phyloP scores from a whole-genome alignment of 306 rosid species.

The Castanea sativa region DNA sequence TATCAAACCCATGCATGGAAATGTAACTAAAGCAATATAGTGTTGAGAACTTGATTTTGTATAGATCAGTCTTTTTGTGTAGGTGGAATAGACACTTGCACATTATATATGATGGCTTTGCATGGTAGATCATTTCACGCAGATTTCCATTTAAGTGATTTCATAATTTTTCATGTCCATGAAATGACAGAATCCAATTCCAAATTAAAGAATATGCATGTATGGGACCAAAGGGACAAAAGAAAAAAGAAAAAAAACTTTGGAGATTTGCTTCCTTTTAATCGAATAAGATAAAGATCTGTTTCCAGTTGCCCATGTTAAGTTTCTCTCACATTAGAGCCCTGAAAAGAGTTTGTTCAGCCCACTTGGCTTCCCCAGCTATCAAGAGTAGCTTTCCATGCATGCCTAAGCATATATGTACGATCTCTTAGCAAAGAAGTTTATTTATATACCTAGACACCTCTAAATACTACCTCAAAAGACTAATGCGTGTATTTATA shows the following conservation, averaged over 20 bases:
- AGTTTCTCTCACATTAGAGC: neutral
- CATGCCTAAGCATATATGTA: neutral
- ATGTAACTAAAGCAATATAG: too few species aligned
- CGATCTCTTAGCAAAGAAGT: neutral
- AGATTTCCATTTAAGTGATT: constrained; percentile 19
- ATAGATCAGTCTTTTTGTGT: too few species aligned
- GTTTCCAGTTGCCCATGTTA: neutral
- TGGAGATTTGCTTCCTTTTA: too few species aligned
- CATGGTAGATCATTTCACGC: neutral
- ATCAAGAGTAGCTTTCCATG: neutral
- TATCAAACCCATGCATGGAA: too few species aligned
- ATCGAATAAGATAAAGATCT: too few species aligned
- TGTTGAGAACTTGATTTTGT: too few species aligned
- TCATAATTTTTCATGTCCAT: constrained; percentile 1
- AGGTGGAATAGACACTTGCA: too few species aligned
- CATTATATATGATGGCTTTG: neutral
- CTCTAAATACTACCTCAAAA: neutral
- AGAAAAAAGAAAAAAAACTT: too few species aligned
- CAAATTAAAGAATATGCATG: neutral
- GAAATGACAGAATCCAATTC: neutral
- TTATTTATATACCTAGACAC: neutral
- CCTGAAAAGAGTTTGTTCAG: too few species aligned
- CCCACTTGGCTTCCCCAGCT: neutral
- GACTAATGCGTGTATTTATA: neutral
- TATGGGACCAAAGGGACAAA: neutral